These are phyloP conservation scores for Hypoxylon crocopeplum DNA, from an alignment of 495 filamentous ascomycete species.

Conservation along the genomic window DNA sequence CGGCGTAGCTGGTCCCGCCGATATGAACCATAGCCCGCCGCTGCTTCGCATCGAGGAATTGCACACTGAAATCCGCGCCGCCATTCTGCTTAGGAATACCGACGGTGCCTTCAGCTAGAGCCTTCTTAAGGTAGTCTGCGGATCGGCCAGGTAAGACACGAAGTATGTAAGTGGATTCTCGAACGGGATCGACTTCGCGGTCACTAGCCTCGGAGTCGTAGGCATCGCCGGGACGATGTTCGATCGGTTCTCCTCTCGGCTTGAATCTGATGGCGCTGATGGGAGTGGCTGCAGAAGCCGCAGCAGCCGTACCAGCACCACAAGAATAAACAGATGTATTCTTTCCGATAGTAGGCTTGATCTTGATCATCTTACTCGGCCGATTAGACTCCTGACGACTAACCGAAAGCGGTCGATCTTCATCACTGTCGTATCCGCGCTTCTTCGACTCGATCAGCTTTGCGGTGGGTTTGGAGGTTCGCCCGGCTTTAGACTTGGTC, in stretches of 20 bases:
- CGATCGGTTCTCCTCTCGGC: constrained; percentile 65
- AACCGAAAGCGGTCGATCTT: constrained; percentile 45
- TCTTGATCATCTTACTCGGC: constrained; percentile 51
- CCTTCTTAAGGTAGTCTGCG: constrained; percentile 77
- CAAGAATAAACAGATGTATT: constrained; percentile 16
- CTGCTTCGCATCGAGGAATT: constrained; percentile 76
- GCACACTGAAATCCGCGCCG: constrained; percentile 75
- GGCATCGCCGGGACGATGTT: constrained; percentile 75
- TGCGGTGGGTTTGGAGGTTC: constrained; percentile 54
- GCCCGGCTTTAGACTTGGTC: constrained; percentile 56
- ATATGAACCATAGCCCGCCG: constrained; percentile 77
- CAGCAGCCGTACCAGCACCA: too few relatives aligned
- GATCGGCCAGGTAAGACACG: constrained; percentile 87
- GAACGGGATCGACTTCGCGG: constrained; percentile 81
- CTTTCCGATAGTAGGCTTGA: constrained; percentile 35
- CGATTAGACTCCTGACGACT: constrained; percentile 30
- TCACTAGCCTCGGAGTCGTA: constrained; percentile 98
- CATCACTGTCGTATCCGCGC: constrained; percentile 52
- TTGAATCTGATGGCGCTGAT: constrained; percentile 59
- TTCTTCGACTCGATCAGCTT: constrained; percentile 53
- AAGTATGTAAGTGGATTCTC: constrained; percentile 86
- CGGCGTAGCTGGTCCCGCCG: constrained; percentile 75
- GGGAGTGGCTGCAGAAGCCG: constrained; percentile 33
- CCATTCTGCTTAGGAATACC: constrained; percentile 66
- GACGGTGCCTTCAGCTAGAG: constrained; percentile 74